Evolutionary conservation across 768 basidiomycete genomes (phyloP), one percentile per base, ranked within the genome.

Genomic region (Panaeolus papilionaceus): DNA sequence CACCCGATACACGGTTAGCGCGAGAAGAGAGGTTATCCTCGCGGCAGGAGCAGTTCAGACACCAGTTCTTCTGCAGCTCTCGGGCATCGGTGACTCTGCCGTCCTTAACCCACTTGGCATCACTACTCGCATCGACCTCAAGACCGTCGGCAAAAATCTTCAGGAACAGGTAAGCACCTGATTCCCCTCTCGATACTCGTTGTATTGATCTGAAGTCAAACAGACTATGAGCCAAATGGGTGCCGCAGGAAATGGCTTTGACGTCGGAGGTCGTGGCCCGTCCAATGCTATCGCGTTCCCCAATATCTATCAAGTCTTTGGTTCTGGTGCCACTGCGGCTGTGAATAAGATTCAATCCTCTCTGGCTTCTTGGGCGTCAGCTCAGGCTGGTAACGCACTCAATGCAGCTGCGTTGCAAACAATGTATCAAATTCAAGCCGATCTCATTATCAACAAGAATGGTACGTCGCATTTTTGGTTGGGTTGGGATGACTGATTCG

Each of bases 1-100:
- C 3, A 79, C 79, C 5, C 73, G 80, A 8, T 84, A 83, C 70
- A 78, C 74, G 6, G 85, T 82, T 1, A 71, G 69, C 37, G 86
- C 85, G 0, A 76, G 81, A 7, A 77, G 79, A 26, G 87, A 88
- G 63, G 85, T 87, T 54, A 85, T 89, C 68, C 64, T 88, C 6
- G 83, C 85, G 38, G 87, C 85, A 4, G 87, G 87, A 18, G 83
- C 85, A 1, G 84, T 88, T 65, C 74, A 84, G 80, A 81, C 82
- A 0, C 85, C 85, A 4, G 79, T 78, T 1, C 76, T 86, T 10
- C 79, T 86, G 14, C 85, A 88, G 72, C 80, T 86, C 1, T 88
- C 87, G 12, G 88, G 88, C 0, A 84, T 89, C 66, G 88, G 88
- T 2, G 85, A 88, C 72, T 75, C 84, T 0, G 73, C 74, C 10